Conservation (phyloP, 352 stramenopile species). For the Hyaloperonospora arabidopsidis region DNA sequence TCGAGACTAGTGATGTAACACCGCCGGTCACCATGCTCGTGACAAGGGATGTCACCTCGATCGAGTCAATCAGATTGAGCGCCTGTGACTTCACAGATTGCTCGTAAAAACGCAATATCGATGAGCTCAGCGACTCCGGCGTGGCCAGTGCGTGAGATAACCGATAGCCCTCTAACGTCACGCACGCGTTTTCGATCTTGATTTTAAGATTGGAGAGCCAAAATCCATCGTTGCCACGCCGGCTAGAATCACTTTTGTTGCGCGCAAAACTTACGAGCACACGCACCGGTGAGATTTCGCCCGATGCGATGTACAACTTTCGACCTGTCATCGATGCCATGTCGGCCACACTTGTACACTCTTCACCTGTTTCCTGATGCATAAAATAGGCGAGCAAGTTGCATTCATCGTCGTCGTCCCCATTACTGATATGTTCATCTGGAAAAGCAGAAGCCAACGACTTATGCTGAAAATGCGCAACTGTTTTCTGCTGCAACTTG, state of each 20-base stretch:
- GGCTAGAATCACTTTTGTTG: constrained; percentile 47
- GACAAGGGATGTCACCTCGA: constrained; percentile 79
- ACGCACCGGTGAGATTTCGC: constrained; percentile 59
- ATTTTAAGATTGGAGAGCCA: constrained; percentile 80
- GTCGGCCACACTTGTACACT: constrained; percentile 16
- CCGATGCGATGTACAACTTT: constrained; percentile 72
- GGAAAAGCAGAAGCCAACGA: constrained; percentile 44
- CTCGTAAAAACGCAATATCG: constrained; percentile 65
- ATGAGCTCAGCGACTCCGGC: constrained; percentile 59
- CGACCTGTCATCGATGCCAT: constrained; percentile 67
- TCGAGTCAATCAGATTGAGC: constrained; percentile 73
- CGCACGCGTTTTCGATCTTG: constrained; percentile 79
- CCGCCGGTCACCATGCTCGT: constrained; percentile 73
- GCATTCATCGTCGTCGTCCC: constrained; percentile 29
- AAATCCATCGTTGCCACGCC: constrained; percentile 37
- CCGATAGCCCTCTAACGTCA: constrained; percentile 62
- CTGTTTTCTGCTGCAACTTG: constrained; percentile 47
- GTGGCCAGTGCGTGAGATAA: constrained; percentile 64
- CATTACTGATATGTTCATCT: constrained; percentile 21
- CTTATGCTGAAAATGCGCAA: constrained; percentile 59
- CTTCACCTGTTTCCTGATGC: constrained; percentile 33
- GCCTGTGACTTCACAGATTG: constrained; percentile 79
- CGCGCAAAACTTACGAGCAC: constrained; percentile 73
- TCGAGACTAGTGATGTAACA: constrained; percentile 70
- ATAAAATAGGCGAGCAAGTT: constrained; percentile 73